Evolutionary conservation across 2,329 filamentous ascomycete species (phyloP).

Genomic region (Periconia macrospinosa): DNA sequence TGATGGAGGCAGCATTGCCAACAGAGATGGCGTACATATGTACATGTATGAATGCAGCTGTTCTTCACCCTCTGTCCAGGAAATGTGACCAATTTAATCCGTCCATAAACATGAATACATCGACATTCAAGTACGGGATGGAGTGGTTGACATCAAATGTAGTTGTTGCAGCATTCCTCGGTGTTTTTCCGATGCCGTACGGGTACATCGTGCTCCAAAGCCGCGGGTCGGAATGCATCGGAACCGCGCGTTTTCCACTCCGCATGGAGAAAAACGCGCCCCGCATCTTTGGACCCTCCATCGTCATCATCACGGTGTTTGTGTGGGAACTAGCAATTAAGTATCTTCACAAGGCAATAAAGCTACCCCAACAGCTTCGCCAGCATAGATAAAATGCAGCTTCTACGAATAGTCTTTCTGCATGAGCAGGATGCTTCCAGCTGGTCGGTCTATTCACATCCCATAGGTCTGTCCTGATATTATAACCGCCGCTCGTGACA

Average conservation of each 20-base stretch:
- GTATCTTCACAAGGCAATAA: conserved; percentile 10
- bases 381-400: neutral
- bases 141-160: neutral
- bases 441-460: conserved; percentile 3
- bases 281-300: conserved; percentile 18
- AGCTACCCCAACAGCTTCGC: no score
- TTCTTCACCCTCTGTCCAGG: no score
- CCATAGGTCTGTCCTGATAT: no score
- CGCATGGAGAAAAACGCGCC: conserved; percentile 16
- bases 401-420: neutral
- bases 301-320: conserved; percentile 16
- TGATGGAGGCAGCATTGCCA: no score
- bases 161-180: neutral
- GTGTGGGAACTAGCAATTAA: no score
- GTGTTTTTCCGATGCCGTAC: neutral
- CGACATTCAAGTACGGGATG: neutral
- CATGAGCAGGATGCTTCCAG: neutral
- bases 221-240: conserved; percentile 24
- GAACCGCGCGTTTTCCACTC: conserved; percentile 1
- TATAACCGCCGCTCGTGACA: conserved; percentile 27
- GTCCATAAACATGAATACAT: no score
- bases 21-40: no score
- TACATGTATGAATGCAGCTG: no score
- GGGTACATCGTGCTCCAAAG: no score
- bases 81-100: no score